Evolutionary conservation across 768 basidiomycete species (phyloP).

Genomic region (Trametes punicea): DNA sequence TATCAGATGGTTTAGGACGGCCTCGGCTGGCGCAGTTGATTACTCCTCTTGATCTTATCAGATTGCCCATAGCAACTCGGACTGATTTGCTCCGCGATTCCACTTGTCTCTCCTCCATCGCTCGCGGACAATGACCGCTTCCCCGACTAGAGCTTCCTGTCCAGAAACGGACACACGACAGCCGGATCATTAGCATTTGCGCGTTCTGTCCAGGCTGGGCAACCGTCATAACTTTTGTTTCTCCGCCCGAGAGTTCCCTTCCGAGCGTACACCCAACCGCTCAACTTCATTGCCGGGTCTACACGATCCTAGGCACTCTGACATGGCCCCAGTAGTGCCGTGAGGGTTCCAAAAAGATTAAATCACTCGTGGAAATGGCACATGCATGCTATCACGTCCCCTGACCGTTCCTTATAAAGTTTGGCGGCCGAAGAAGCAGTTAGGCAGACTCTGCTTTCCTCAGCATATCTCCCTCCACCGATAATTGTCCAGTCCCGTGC

Average conservation of each 20-base stretch:
- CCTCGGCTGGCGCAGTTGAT: not conserved
- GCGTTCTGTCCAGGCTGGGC: not conserved
- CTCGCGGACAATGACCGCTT: not conserved
- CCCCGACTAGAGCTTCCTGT: not conserved
- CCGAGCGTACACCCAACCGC: not conserved
- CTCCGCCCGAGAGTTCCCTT: conserved; percentile 4
- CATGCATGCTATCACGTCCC: not conserved
- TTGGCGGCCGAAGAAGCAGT: conserved; percentile 3
- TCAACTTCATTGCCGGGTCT: not conserved
- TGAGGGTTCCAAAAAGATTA: not conserved
- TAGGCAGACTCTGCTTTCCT: conserved; percentile 6
- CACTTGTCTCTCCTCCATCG: not conserved
- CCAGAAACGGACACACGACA: not conserved
- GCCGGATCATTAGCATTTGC: conserved; percentile 1
- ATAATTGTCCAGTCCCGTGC: conserved; percentile 10
- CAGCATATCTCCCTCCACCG: conserved; percentile 1
- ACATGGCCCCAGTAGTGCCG: not conserved
- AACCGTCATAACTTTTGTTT: conserved; percentile 3
- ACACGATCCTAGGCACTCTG: conserved; percentile 6
- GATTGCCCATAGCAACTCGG: conserved; percentile 13
- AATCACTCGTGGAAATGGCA: conserved; percentile 6
- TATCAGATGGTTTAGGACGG: conserved; percentile 12
- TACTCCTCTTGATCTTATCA: conserved; percentile 19
- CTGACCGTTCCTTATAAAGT: conserved; percentile 13
- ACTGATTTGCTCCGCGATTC: not conserved